These are phyloP conservation scores for Porpolomopsis calyptriformis DNA, from an alignment of 768 basidiomycete genomes.

Conservation along the genomic window DNA sequence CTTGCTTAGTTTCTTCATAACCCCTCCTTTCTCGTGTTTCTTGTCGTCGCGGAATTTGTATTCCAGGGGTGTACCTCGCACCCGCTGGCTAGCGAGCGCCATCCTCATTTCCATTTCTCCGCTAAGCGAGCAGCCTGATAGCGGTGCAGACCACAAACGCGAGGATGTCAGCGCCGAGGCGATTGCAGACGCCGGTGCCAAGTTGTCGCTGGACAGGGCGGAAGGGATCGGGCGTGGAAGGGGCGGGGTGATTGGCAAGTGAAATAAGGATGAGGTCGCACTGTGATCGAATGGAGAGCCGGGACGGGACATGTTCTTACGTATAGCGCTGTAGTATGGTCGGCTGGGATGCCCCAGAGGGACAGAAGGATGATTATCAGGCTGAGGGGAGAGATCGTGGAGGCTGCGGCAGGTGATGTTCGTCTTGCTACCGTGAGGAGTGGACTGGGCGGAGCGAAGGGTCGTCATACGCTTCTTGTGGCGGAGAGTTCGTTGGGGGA, in stretches of 20 bases:
- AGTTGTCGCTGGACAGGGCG: conserved; percentile 19
- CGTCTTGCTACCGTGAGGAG: not conserved
- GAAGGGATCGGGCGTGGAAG: conserved; percentile 18
- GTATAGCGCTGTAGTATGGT: conserved; percentile 47
- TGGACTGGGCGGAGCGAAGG: conserved; percentile 13
- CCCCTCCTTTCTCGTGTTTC: conserved; percentile 3
- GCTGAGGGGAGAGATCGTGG: not conserved
- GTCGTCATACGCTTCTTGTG: conserved; percentile 28
- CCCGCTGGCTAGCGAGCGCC: conserved; percentile 34
- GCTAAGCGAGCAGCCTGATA: conserved; percentile 43
- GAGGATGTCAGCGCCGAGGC: conserved; percentile 5
- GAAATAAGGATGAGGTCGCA: conserved; percentile 18
- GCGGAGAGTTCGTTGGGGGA: conserved; percentile 24
- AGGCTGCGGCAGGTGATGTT: not conserved
- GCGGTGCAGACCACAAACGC: conserved; percentile 8
- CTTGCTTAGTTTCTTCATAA: conserved; percentile 21
- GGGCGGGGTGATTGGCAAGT: conserved; percentile 15
- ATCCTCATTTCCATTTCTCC: conserved; percentile 51
- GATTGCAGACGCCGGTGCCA: conserved; percentile 10
- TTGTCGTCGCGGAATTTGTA: conserved; percentile 16
- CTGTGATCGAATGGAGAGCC: conserved; percentile 22
- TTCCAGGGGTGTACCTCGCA: conserved; percentile 10
- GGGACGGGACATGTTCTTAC: conserved; percentile 33
- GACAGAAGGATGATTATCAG: conserved; percentile 11
- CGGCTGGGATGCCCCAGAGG: conserved; percentile 42